Evolutionary conservation across 1,139 yeast genomes (phyloP).

Genomic region (Pichia sp.): DNA sequence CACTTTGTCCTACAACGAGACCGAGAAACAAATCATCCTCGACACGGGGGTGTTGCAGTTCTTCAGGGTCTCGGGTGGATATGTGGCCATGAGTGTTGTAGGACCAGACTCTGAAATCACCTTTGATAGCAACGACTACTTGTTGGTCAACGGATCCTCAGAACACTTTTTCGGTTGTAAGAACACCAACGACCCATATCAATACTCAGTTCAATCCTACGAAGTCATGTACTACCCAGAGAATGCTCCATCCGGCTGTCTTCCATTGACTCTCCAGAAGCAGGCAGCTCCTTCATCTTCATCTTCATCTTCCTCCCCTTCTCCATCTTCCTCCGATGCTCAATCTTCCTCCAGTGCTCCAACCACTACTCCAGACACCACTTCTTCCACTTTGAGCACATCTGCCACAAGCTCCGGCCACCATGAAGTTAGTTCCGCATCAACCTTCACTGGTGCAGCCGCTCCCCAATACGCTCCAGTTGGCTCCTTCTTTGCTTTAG

Average conservation of each 20-base stretch:
- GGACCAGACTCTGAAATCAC: slow-evolving; percentile 13
- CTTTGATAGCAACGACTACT: slow-evolving; percentile 21
- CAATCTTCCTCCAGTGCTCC: not conserved
- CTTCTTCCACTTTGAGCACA: not conserved
- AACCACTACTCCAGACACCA: not conserved
- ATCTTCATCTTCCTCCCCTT: not conserved
- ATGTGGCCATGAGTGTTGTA: slow-evolving; percentile 20
- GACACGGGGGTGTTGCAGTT: slow-evolving; percentile 6
- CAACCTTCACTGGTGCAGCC: not conserved
- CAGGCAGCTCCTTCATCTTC: slow-evolving; percentile 1
- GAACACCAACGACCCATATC: slow-evolving; percentile 29
- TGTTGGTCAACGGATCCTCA: slow-evolving; percentile 25
- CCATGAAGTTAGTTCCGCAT: not conserved
- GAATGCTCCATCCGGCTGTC: slow-evolving; percentile 24
- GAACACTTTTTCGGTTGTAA: slow-evolving; percentile 29
- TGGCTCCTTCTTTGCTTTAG: slow-evolving; percentile 21
- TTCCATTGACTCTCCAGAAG: slow-evolving; percentile 15
- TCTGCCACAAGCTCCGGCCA: not conserved
- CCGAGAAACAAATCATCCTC: not conserved
- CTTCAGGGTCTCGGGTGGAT: slow-evolving; percentile 10
- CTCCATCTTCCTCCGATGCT: not conserved
- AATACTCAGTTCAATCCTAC: slow-evolving; percentile 20
- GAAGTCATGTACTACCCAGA: slow-evolving; percentile 26
- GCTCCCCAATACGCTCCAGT: slow-evolving; percentile 17
- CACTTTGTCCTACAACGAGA: slow-evolving; percentile 16